A percentile compares a stretch with the other conserved stretches of the same genome.
These are phyloP conservation scores for Rhizoctonia solani DNA, from an alignment of 1,284 basidiomycete genomes.

Conservation along the genomic window DNA sequence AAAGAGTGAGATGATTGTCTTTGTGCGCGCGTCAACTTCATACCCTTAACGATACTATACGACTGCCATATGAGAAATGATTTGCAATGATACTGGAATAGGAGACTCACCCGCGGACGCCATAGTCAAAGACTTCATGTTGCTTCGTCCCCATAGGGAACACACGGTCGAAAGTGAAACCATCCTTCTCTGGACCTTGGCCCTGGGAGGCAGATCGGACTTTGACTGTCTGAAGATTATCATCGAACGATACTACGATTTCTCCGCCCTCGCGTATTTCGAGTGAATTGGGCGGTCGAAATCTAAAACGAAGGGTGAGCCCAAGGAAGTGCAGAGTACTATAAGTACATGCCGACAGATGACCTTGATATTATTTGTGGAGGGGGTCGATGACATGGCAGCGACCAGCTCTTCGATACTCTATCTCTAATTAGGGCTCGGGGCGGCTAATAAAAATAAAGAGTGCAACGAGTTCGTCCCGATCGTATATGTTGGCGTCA, in stretches of 20 bases:
- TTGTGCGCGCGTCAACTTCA: conserved; percentile 35
- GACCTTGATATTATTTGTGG: conserved; percentile 84
- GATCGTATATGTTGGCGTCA: not conserved
- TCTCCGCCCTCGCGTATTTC: conserved; percentile 90
- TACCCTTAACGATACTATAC: conserved; percentile 77
- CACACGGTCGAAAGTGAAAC: conserved; percentile 96
- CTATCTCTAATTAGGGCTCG: conserved; percentile 23
- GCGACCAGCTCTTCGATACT: not conserved
- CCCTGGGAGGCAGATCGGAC: conserved; percentile 69
- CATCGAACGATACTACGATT: conserved; percentile 88
- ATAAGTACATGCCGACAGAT: conserved; percentile 78
- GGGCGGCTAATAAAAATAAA: not conserved
- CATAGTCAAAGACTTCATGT: conserved; percentile 97
- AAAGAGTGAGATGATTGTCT: conserved; percentile 31
- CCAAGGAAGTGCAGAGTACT: conserved; percentile 34
- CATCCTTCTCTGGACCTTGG: conserved; percentile 82
- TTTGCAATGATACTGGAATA: conserved; percentile 13
- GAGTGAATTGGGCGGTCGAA: conserved; percentile 93
- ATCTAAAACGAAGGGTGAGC: conserved; percentile 57
- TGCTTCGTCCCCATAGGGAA: conserved; percentile 94
- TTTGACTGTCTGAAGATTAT: conserved; percentile 81
- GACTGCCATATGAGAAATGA: conserved; percentile 5
- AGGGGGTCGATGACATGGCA: conserved; percentile 33
- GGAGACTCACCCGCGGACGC: conserved; percentile 86
- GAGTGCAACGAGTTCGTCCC: not conserved